phyloP scores from a whole-genome alignment of 148 eudicot species.

The Gaultheria prostrata region DNA sequence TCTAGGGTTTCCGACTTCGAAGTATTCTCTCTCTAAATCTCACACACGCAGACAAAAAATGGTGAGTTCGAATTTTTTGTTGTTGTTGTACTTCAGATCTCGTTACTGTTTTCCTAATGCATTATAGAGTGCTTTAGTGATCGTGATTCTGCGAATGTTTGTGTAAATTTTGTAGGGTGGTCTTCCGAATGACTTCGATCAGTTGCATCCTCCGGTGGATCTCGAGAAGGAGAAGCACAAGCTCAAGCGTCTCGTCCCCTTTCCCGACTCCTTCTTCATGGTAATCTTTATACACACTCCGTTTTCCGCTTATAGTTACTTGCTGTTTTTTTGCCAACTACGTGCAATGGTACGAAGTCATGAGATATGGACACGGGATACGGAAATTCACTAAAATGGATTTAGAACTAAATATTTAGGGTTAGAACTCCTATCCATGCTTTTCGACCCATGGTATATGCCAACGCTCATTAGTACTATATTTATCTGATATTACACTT shows the following conservation, averaged over 20 bases:
- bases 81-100: no score
- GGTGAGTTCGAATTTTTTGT: background rate
- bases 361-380: no score
- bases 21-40: background rate
- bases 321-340: background rate
- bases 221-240: conserved; percentile 31
- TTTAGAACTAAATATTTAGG: no score
- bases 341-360: no score
- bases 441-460: no score
- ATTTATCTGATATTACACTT: no score
- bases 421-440: no score
- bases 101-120: background rate
- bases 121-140: background rate
- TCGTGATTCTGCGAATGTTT: background rate
- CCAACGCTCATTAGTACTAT: no score
- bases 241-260: conserved; percentile 27
- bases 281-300: background rate
- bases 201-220: conserved; percentile 22
- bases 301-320: background rate
- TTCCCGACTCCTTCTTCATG: conserved; percentile 30
- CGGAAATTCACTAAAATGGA: no score
- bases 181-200: conserved; percentile 25
- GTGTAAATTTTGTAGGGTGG: conserved; percentile 12
- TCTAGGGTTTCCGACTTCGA: background rate
- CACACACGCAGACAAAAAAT: background rate